Conservation (phyloP, 2,329 filamentous ascomycete species). For the Botrytis fragariae region DNA sequence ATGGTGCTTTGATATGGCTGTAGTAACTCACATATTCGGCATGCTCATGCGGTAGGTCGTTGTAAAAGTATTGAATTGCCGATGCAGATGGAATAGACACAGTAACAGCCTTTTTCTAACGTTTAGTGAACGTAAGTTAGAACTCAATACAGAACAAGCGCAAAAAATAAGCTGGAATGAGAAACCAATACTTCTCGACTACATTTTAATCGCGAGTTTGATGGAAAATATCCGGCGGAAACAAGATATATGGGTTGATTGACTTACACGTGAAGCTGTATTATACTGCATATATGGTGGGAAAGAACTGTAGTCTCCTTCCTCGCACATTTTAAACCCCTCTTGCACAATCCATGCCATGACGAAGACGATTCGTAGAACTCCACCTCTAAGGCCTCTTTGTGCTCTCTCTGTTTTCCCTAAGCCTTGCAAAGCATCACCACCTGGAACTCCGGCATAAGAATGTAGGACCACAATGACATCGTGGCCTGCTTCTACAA, state of each 20-base stretch:
- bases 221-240: background rate
- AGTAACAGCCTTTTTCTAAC: conserved; percentile 19
- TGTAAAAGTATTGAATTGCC: conserved; percentile 16
- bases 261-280: conserved; percentile 20
- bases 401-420: conserved; percentile 30
- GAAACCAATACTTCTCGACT: too few relatives aligned
- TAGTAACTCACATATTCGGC: conserved; percentile 15
- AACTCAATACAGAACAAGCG: background rate
- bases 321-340: conserved; percentile 17
- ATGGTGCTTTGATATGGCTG: background rate
- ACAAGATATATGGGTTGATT: background rate
- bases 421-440: conserved; percentile 32
- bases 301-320: conserved; percentile 19
- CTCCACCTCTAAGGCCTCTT: conserved; percentile 27
- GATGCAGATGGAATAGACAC: conserved; percentile 12
- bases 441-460: conserved; percentile 32
- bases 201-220: background rate
- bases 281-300: conserved; percentile 13
- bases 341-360: conserved; percentile 38
- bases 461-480: conserved; percentile 34
- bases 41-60: conserved; percentile 14
- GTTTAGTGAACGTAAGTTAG: conserved; percentile 17
- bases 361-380: conserved; percentile 42
- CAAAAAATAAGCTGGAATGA: background rate
- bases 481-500: conserved; percentile 39